Conservation (phyloP, 257 asterid genomes). For the Datura wrightii region DNA sequence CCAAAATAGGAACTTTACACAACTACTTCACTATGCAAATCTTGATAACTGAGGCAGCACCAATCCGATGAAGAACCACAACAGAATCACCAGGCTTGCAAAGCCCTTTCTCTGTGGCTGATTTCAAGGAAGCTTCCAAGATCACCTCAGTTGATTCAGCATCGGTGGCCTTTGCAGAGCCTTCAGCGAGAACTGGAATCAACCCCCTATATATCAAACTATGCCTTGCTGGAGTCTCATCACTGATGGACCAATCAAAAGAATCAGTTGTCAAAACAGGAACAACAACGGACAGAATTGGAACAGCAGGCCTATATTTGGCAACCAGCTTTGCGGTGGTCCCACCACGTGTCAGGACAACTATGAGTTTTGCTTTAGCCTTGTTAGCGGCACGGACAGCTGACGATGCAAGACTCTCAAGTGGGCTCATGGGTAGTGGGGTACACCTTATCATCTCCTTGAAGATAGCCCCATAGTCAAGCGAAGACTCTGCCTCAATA, state of each 20-base stretch:
- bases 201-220: conserved; percentile 76
- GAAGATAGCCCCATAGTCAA: conserved; percentile 69
- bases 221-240: conserved; percentile 82
- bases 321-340: conserved; percentile 81
- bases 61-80: conserved; percentile 78
- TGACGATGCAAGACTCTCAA: conserved; percentile 76
- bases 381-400: conserved; percentile 80
- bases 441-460: conserved; percentile 73
- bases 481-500: conserved; percentile 79
- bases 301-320: conserved; percentile 81
- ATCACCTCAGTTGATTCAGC: conserved; percentile 79
- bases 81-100: conserved; percentile 74
- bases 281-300: conserved; percentile 78
- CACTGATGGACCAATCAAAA: conserved; percentile 75
- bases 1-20: conserved; percentile 20
- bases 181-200: conserved; percentile 81
- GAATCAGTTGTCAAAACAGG: conserved; percentile 68
- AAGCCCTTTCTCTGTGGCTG: conserved; percentile 59
- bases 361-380: conserved; percentile 69
- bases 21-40: conserved; percentile 66
- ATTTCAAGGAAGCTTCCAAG: conserved; percentile 61
- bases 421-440: conserved; percentile 86
- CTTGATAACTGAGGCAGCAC: conserved; percentile 74
- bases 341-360: conserved; percentile 86
- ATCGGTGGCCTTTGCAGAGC: conserved; percentile 76